Evolutionary conservation across 2,329 filamentous ascomycete genomes (phyloP), one percentile per base, ranked within the genome.

Genomic region (Thyridium curvatum): DNA sequence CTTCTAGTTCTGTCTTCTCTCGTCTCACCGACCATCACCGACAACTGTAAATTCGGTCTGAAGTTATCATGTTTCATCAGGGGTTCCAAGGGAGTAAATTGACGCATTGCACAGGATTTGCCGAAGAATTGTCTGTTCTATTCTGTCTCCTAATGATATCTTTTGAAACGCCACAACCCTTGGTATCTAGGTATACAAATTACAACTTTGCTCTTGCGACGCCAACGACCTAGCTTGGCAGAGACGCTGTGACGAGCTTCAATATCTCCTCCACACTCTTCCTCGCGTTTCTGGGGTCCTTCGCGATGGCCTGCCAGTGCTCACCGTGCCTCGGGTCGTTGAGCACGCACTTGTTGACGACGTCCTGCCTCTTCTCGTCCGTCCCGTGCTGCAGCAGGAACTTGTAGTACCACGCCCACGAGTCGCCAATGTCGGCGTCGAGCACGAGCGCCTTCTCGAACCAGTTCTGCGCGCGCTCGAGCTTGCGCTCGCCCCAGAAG

Each of bases 401-500:
- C 61, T 91, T 90, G 62, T 89, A 93, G 62, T 96, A 98, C 91
- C 91, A 98, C 15, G 89, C 91, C 94, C 94, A 98, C 10, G 82
- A 86, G 66, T 98, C 94, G 37, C 93, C 93, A 37, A 80, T 68
- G 59, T 97, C 90, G 29, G 83, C 79, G 54, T 98, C 89, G 12
- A 93, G 69, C 39, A 95, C 72, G 40, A 96, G 81, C 1, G 93
- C 93, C 64, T 94, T 95, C 64, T 96, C 89, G 60, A 98, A 98
- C 93, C 93, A 98, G 47, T 79, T 90, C 62, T 90, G 85, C 3
- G 93, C 91, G 61, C 96, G 95, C 50, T 97, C 93, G 17, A 98
- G 72, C 56, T 84, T 83, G 40, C 93, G 77, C 65, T 98, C 93
- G 9, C 78, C 82, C 93, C 93, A 98, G 66, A 98, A 96, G 49